phyloP scores from a whole-genome alignment of 805 yeast genomes.

The Saturnispora halmiae region DNA sequence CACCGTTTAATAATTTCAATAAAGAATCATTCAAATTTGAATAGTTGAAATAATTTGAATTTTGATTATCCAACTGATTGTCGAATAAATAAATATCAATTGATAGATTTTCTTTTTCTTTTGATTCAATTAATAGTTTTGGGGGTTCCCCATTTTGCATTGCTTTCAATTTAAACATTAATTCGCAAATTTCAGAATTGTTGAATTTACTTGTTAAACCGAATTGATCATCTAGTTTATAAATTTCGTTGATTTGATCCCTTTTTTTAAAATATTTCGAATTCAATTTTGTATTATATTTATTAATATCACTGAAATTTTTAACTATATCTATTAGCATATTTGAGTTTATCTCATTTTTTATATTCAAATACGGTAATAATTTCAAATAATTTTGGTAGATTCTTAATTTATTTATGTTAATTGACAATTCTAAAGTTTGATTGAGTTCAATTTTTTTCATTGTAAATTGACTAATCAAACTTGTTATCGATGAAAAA shows the following conservation, averaged over 20 bases:
- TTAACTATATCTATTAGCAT: conserved; percentile 27
- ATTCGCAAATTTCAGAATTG: conserved; percentile 25
- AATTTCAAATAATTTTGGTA: conserved; percentile 27
- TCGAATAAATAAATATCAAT: conserved; percentile 27
- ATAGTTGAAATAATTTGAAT: conserved; percentile 33
- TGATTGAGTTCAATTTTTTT: conserved; percentile 12
- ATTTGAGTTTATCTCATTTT: conserved; percentile 26
- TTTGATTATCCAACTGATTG: conserved; percentile 27
- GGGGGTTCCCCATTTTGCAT: neutral
- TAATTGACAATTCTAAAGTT: conserved; percentile 20
- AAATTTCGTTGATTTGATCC: conserved; percentile 23
- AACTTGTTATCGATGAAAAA: conserved; percentile 23
- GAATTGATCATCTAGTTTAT: conserved; percentile 32
- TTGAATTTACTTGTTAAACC: conserved; percentile 37
- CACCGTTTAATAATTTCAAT: conserved; percentile 23
- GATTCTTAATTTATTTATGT: conserved; percentile 26
- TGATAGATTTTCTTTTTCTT: conserved; percentile 24
- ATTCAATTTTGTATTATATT: neutral
- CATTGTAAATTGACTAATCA: conserved; percentile 19
- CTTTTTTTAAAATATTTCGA: conserved; percentile 7
- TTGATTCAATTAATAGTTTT: conserved; percentile 19
- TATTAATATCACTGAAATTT: conserved; percentile 23
- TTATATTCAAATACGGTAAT: conserved; percentile 26
- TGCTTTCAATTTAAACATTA: conserved; percentile 21
- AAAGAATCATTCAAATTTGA: conserved; percentile 36